Conservation (phyloP, 441 rosid species). For the Arabidopsis lyrata region DNA sequence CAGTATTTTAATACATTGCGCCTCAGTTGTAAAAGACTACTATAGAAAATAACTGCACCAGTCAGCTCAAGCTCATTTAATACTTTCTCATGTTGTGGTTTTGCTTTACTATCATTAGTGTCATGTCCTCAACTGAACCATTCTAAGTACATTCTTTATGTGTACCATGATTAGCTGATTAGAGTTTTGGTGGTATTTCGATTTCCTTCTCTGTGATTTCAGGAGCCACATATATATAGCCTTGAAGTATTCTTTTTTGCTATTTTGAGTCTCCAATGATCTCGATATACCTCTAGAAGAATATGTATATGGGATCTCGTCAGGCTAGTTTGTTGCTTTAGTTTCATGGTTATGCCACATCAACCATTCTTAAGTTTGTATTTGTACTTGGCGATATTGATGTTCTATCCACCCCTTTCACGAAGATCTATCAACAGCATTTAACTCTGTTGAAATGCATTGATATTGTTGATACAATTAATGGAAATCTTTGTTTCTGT, state of each 20-base stretch:
- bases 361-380: slow-evolving; percentile 2
- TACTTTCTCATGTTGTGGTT: not conserved
- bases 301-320: not conserved
- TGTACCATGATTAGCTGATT: slow-evolving; percentile 10
- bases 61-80: not conserved
- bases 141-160: not conserved
- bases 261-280: not conserved
- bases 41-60: not conserved
- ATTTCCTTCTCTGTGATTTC: not conserved
- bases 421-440: not conserved
- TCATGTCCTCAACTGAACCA: not conserved
- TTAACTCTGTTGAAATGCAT: not conserved
- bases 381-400: not conserved
- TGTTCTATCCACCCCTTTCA: not conserved
- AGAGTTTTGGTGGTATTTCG: not conserved
- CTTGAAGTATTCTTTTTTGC: not conserved
- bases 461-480: not conserved
- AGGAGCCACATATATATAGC: not conserved
- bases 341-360: slow-evolving; percentile 14
- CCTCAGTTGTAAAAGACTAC: not conserved
- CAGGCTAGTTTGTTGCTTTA: slow-evolving; percentile 5
- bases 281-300: not conserved
- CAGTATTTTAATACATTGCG: not conserved
- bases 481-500: slow-evolving; percentile 6
- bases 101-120: not conserved